These are phyloP conservation scores for Quercus phellos DNA, from an alignment of 331 rosid species.

Conservation along the genomic window DNA sequence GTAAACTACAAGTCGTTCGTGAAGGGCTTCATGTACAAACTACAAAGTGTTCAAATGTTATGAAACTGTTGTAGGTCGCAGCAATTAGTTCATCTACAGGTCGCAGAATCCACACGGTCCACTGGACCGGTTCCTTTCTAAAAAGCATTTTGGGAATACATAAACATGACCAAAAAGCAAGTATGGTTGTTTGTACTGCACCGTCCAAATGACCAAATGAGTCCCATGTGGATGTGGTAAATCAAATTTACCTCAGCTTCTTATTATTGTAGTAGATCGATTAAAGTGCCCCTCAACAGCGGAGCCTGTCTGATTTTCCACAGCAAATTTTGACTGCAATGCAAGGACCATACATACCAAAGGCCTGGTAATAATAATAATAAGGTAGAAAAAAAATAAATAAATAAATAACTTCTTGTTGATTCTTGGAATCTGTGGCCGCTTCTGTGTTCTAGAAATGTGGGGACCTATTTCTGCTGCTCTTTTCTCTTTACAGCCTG, in stretches of 20 bases:
- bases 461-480: constrained; percentile 23
- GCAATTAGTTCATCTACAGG: no score
- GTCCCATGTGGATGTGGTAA: neutral
- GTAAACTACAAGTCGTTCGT: no score
- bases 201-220: neutral
- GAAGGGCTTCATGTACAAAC: no score
- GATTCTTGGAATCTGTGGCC: constrained; percentile 22
- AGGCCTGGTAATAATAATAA: neutral
- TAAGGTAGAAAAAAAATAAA: neutral
- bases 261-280: neutral
- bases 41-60: no score
- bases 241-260: neutral
- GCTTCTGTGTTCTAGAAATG: constrained; percentile 1
- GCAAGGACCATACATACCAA: neutral
- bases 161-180: no score
- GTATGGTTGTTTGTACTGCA: neutral
- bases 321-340: constrained; percentile 18
- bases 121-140: no score
- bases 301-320: constrained; percentile 26
- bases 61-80: no score
- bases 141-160: no score
- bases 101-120: no score
- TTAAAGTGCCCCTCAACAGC: constrained; percentile 26
- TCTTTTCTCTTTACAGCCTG: constrained; percentile 42
- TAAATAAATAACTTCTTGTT: neutral